These are phyloP conservation scores for Pulveroboletus frians DNA, from an alignment of 768 basidiomycete genomes.

Conservation along the genomic window DNA sequence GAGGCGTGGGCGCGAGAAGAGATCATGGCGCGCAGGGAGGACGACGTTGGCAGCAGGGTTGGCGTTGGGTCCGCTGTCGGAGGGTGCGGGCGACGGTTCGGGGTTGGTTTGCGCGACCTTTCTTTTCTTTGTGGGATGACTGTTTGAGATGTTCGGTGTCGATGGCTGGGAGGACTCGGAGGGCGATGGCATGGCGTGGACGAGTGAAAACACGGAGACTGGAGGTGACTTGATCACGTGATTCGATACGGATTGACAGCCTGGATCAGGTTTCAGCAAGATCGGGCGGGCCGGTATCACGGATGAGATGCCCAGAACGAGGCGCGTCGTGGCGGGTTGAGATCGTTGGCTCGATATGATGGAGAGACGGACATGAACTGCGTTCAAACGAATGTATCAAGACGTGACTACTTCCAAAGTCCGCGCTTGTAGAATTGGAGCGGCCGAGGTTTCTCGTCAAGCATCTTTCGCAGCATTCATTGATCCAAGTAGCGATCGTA, in stretches of 20 bases:
- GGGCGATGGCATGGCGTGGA: constrained; percentile 9
- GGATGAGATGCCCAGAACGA: neutral
- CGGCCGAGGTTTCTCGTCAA: neutral
- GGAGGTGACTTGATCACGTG: constrained; percentile 19
- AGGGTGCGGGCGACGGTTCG: constrained; percentile 54
- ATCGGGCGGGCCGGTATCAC: neutral
- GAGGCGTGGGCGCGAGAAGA: constrained; percentile 64
- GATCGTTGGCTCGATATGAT: neutral
- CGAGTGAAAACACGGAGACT: no score
- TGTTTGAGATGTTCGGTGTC: constrained; percentile 22
- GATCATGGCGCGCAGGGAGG: constrained; percentile 61
- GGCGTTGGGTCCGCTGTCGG: constrained; percentile 38
- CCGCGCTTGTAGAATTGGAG: neutral
- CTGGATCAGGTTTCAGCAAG: neutral
- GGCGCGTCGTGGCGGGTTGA: neutral
- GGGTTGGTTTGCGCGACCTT: constrained; percentile 43
- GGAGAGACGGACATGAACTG: neutral
- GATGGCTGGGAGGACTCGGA: constrained; percentile 34
- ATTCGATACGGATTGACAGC: neutral
- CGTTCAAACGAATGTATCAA: neutral
- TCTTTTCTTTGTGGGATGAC: constrained; percentile 39
- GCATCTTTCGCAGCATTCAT: no score
- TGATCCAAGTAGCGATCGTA: no score
- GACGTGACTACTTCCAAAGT: neutral
- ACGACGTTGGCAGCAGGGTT: constrained; percentile 41